Evolutionary conservation across 768 basidiomycete species (phyloP), one percentile per base, ranked within the genome.

Genomic region (Trametes cinnabarina): DNA sequence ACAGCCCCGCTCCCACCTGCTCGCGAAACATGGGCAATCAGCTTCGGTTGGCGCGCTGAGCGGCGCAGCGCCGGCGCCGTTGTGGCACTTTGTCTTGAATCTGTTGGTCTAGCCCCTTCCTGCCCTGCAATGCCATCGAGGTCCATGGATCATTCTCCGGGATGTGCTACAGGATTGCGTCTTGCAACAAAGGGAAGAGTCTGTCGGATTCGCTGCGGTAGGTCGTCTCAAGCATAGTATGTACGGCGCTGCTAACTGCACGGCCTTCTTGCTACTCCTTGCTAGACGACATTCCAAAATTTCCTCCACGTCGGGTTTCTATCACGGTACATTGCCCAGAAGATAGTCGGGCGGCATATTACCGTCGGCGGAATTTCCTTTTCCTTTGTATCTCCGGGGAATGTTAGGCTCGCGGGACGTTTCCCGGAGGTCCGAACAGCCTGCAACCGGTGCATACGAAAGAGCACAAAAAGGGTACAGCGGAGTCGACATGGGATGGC

Each of bases 1-100:
- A 61, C 47, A 51, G 60, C 60, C 60, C 47, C 55, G 40, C 40
- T 61, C 60, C 55, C 60, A 61, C 55, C 37, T 23, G 26, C 28
- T 28, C 15, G 14, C 23, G 10, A 8, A 6, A 17, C 39, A 28
- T 6, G 14, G 8, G 14, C 47, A 25, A 34, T 26, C 30, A 19
- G 19, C 22, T 28, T 11, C 10, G 15, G 34, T 26, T 26, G 28
- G 17, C 47, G 28, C 40, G 30, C 17, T 4, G 15, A 17, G 9
- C 47, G 17, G 48, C 47, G 39, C 42, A 32, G 30, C 30, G 30
- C 30, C 30, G 12, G 30, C 30, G 30, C 30, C 48, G 34, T 40
- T 41, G 49, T 50, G 49, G 54, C 46, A 37, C 25, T 34, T 17
- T 43, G 42, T 12, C n/a, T n/a, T n/a, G n/a, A n/a, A n/a, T n/a